phyloP scores from a whole-genome alignment of 805 yeast genomes.

The Wickerhamomyces chambardii region DNA sequence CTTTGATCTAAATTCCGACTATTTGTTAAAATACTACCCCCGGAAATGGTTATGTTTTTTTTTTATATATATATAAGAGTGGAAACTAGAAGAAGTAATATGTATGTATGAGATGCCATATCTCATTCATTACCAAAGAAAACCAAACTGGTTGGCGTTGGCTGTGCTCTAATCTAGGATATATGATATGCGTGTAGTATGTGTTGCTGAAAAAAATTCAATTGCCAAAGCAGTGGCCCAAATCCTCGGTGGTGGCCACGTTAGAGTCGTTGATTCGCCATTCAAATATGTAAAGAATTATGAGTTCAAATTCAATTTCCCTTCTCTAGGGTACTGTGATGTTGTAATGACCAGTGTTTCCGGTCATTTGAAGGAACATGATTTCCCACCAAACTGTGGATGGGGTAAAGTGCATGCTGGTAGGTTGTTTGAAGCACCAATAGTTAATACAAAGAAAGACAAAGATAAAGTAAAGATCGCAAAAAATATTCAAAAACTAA shows the following conservation, averaged over 20 bases:
- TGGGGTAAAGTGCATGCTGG: slow-evolving; percentile 66
- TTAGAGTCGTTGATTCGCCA: slow-evolving; percentile 34
- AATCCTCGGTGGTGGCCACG: slow-evolving; percentile 68
- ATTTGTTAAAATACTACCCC: no score
- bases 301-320: slow-evolving; percentile 64
- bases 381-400: slow-evolving; percentile 50
- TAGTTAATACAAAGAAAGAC: slow-evolving; percentile 29
- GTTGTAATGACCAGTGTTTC: slow-evolving; percentile 89
- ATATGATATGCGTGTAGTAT: slow-evolving; percentile 56
- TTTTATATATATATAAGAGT: no score
- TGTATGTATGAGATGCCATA: no score
- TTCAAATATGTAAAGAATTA: slow-evolving; percentile 70
- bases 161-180: not conserved
- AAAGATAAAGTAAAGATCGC: slow-evolving; percentile 40
- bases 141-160: no score
- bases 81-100: no score
- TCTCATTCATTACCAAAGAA: no score
- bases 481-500: slow-evolving; percentile 59
- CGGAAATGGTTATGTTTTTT: no score
- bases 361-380: slow-evolving; percentile 72
- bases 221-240: slow-evolving; percentile 79
- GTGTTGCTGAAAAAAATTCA: slow-evolving; percentile 97
- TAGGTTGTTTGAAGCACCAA: slow-evolving; percentile 63
- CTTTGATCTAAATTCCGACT: no score
- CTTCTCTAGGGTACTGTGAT: slow-evolving; percentile 50